Evolutionary conservation across 129 eudicot genomes (phyloP).

Genomic region (Artemisia annua): DNA sequence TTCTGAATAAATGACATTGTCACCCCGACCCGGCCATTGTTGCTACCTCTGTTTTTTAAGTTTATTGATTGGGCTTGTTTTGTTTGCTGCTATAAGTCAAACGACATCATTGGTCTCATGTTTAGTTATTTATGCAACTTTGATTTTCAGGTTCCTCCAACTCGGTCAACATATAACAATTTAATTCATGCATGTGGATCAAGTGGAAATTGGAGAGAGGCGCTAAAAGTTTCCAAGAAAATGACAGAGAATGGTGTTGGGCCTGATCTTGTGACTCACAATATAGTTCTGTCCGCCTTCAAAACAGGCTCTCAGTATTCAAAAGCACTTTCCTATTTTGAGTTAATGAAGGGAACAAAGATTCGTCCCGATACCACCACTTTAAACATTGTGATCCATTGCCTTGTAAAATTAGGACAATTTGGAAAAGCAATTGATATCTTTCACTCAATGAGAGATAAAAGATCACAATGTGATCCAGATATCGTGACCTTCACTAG

Average conservation of each 20-base stretch:
- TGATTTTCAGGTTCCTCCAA: constrained; percentile 79
- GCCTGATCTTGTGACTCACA: constrained; percentile 97
- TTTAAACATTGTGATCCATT: constrained; percentile 77
- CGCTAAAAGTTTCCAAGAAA: constrained; percentile 71
- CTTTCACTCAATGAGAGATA: constrained; percentile 88
- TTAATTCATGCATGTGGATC: constrained; percentile 96
- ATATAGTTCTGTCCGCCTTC: constrained; percentile 81
- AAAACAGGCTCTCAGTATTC: constrained; percentile 79
- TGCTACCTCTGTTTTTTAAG: not conserved
- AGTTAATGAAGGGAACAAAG: constrained; percentile 85
- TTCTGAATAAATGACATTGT: not conserved
- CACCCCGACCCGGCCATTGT: not conserved
- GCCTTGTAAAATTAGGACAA: constrained; percentile 69
- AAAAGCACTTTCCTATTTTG: constrained; percentile 87
- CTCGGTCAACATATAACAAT: constrained; percentile 91
- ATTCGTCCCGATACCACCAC: constrained; percentile 88
- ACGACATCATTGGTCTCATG: not conserved
- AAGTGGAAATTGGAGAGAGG: constrained; percentile 98
- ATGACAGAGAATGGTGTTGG: constrained; percentile 99
- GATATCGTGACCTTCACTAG: constrained; percentile 91
- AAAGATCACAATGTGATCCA: constrained; percentile 67
- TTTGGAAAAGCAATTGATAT: constrained; percentile 62
- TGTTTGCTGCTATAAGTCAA: constrained; percentile 6
- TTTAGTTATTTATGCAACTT: constrained; percentile 13
- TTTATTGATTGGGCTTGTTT: not conserved